These are phyloP conservation scores for Achaetomiella virescens DNA, from an alignment of 495 filamentous ascomycete genomes.

Conservation along the genomic window DNA sequence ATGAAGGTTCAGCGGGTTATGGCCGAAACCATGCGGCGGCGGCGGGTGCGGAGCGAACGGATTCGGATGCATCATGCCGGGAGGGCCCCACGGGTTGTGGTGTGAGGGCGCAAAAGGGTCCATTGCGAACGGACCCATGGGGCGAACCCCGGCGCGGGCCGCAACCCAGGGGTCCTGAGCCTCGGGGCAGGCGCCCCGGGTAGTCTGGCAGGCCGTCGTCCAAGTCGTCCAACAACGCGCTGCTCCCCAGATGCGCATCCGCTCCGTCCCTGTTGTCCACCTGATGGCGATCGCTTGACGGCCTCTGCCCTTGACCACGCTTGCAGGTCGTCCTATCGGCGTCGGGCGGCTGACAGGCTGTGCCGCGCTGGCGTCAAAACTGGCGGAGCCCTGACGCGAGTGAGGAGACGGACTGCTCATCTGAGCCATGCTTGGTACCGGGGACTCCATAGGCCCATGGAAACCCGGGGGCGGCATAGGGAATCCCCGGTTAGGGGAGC, in stretches of 20 bases:
- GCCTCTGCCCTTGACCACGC: constrained; percentile 49
- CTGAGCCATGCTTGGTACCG: constrained; percentile 31
- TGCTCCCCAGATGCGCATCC: constrained; percentile 89
- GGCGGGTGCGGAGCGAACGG: constrained; percentile 19
- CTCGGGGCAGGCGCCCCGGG: constrained; percentile 2
- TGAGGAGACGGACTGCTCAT: constrained; percentile 29
- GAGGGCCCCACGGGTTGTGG: constrained; percentile 26
- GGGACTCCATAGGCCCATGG: constrained; percentile 41
- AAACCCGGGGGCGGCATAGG: constrained; percentile 53
- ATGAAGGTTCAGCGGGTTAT: constrained; percentile 8
- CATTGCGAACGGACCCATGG: constrained; percentile 23
- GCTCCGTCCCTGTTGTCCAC: constrained; percentile 43
- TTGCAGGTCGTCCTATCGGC: constrained; percentile 83
- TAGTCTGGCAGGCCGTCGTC: constrained; percentile 37
- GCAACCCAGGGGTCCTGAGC: constrained; percentile 17
- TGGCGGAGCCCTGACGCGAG: constrained; percentile 42
- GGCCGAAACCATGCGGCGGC: constrained; percentile 24
- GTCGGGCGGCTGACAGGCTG: constrained; percentile 74
- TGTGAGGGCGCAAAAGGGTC: constrained; percentile 21
- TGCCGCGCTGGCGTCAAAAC: constrained; percentile 37
- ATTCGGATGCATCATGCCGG: constrained; percentile 12
- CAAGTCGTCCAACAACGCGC: constrained; percentile 84
- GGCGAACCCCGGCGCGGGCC: constrained; percentile 18
- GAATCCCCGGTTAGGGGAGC: constrained; percentile 58
- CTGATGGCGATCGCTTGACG: constrained; percentile 38